These are phyloP conservation scores for Besnoitia besnoiti DNA, from an alignment of 169 alveolate species.

Conservation along the genomic window DNA sequence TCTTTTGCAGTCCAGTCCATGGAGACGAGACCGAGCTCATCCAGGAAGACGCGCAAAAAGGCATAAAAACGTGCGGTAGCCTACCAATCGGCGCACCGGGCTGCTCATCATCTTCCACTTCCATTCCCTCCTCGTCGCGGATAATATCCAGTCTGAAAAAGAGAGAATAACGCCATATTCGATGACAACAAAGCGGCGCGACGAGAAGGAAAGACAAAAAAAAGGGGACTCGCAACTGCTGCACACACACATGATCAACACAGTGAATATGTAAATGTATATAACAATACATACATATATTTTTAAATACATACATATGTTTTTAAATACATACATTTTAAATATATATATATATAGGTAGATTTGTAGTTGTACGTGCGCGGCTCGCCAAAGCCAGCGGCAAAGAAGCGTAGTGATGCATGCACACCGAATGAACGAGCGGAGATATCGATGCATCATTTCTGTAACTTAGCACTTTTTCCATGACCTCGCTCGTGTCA, in stretches of 20 bases:
- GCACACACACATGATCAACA: not conserved
- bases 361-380: not conserved
- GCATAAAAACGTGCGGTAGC: too few relatives aligned
- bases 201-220: not conserved
- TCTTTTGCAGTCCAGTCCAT: too few relatives aligned
- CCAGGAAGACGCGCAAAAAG: too few relatives aligned
- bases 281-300: not conserved
- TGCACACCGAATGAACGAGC: too few relatives aligned
- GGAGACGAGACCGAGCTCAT: too few relatives aligned
- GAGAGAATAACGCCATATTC: not conserved
- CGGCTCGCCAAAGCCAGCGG: too few relatives aligned
- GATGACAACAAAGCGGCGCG: not conserved
- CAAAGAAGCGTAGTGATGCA: too few relatives aligned
- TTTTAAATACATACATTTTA: not conserved
- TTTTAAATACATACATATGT: not conserved
- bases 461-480: too few relatives aligned
- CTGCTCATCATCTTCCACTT: constrained; percentile 21
- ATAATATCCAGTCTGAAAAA: not conserved
- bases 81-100: not conserved
- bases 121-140: constrained; percentile 41
- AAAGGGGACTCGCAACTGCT: too few relatives aligned
- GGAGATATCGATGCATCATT: too few relatives aligned
- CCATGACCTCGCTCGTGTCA: too few relatives aligned
- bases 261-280: too few relatives aligned
- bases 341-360: not conserved